These are phyloP conservation scores for Blastocystis sp. DNA, from an alignment of 352 stramenopile genomes.

Conservation along the genomic window DNA sequence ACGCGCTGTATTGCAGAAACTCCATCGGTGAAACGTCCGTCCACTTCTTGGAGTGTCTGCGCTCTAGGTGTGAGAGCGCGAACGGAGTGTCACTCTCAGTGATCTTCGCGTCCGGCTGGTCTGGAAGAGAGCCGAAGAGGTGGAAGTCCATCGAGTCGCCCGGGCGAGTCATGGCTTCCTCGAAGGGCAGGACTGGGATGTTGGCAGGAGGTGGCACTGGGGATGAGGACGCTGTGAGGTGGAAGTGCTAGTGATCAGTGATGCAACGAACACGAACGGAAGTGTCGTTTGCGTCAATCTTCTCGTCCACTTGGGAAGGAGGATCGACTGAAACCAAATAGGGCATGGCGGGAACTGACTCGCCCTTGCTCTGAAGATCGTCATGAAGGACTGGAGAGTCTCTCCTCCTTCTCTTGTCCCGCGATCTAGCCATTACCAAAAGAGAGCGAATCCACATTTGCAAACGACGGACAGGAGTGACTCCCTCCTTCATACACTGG, in stretches of 20 bases:
- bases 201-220: too few relatives aligned
- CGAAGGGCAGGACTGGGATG: neutral
- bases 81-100: neutral
- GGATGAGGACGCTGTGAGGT: neutral
- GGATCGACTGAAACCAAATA: neutral
- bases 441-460: neutral
- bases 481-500: neutral
- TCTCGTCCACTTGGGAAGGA: neutral
- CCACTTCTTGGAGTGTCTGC: conserved; percentile 32
- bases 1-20: neutral
- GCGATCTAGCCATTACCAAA: neutral
- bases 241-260: neutral
- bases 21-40: conserved; percentile 4
- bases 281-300: neutral
- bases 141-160: neutral
- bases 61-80: neutral
- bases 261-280: neutral
- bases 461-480: neutral
- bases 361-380: neutral
- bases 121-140: neutral
- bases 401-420: neutral
- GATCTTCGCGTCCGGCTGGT: neutral
- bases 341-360: neutral
- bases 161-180: neutral
- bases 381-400: neutral